These are phyloP conservation scores for Epichloe glyceriae DNA, from an alignment of 2,329 filamentous ascomycete genomes.

Conservation along the genomic window DNA sequence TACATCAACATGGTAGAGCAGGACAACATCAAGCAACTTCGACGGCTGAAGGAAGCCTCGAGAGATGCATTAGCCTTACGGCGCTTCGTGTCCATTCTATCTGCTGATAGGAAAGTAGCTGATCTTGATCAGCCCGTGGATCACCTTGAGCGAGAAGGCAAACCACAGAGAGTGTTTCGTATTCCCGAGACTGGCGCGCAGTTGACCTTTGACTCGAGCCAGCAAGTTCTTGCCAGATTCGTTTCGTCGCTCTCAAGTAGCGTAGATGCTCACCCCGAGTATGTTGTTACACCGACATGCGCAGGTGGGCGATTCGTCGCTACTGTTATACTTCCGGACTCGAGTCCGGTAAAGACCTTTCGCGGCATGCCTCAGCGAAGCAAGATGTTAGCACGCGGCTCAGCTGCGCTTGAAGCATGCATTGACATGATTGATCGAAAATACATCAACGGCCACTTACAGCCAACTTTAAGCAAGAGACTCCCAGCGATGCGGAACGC, in stretches of 20 bases:
- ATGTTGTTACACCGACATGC: constrained; percentile 38
- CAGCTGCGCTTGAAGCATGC: constrained; percentile 79
- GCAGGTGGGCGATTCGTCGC: constrained; percentile 52
- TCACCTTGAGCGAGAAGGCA: constrained; percentile 10
- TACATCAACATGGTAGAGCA: constrained; percentile 77
- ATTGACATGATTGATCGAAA: constrained; percentile 50
- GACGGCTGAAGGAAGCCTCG: constrained; percentile 45
- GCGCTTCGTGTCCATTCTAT: constrained; percentile 62
- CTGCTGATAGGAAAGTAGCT: constrained; percentile 51
- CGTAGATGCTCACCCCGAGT: constrained; percentile 34
- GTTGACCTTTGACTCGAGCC: constrained; percentile 63
- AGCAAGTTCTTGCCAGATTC: constrained; percentile 61
- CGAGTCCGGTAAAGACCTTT: constrained; percentile 55
- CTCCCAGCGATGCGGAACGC: constrained; percentile 81
- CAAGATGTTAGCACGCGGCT: constrained; percentile 73
- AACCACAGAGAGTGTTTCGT: constrained; percentile 37
- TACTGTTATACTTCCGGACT: constrained; percentile 66
- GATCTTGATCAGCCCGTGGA: constrained; percentile 11
- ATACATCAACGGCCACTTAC: constrained; percentile 60
- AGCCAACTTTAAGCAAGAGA: constrained; percentile 57
- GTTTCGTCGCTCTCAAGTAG: constrained; percentile 43
- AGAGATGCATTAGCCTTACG: constrained; percentile 54
- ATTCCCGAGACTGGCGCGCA: constrained; percentile 60
- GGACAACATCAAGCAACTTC: constrained; percentile 48
- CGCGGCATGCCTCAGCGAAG: constrained; percentile 50